Conservation (phyloP, 768 basidiomycete genomes). For the Gautieria morchelliformis region DNA sequence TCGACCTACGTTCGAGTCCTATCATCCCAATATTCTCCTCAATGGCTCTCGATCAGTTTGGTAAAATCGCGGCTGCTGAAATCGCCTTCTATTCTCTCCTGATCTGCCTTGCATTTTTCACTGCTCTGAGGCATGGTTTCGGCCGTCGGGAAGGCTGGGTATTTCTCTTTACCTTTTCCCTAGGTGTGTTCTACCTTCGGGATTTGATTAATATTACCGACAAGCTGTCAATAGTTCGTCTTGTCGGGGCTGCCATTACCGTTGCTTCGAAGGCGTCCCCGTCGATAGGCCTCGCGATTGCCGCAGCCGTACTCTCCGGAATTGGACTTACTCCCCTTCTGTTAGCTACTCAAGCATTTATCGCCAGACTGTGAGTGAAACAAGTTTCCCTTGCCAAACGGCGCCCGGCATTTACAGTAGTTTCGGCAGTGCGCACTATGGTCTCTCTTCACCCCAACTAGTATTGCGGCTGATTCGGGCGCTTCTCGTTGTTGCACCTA, state of each 20-base stretch:
- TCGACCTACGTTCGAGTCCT: not conserved
- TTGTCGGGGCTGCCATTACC: slow-evolving; percentile 46
- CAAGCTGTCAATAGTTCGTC: slow-evolving; percentile 34
- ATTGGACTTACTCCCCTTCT: slow-evolving; percentile 33
- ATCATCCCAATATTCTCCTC: not conserved
- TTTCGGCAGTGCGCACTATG: not conserved
- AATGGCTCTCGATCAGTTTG: slow-evolving; percentile 31
- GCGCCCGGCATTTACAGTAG: not conserved
- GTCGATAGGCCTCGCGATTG: slow-evolving; percentile 33
- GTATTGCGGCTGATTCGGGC: not conserved
- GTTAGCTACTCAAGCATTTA: slow-evolving; percentile 26
- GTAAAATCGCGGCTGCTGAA: slow-evolving; percentile 48
- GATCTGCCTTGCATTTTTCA: slow-evolving; percentile 32
- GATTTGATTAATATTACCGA: not conserved
- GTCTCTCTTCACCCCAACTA: not conserved
- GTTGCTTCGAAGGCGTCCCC: slow-evolving; percentile 37
- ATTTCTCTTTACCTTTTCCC: slow-evolving; percentile 52
- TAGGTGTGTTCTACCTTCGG: slow-evolving; percentile 30
- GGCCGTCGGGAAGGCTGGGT: slow-evolving; percentile 56
- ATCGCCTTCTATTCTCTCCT: slow-evolving; percentile 54
- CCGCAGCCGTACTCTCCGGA: slow-evolving; percentile 37
- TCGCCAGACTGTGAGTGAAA: slow-evolving; percentile 26
- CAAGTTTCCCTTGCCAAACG: too few species aligned
- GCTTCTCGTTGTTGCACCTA: slow-evolving; percentile 19
- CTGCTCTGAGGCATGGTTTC: slow-evolving; percentile 46